Base-by-base conservation (phyloP, 768 basidiomycete species). In the Sutorius australiensis region DNA sequence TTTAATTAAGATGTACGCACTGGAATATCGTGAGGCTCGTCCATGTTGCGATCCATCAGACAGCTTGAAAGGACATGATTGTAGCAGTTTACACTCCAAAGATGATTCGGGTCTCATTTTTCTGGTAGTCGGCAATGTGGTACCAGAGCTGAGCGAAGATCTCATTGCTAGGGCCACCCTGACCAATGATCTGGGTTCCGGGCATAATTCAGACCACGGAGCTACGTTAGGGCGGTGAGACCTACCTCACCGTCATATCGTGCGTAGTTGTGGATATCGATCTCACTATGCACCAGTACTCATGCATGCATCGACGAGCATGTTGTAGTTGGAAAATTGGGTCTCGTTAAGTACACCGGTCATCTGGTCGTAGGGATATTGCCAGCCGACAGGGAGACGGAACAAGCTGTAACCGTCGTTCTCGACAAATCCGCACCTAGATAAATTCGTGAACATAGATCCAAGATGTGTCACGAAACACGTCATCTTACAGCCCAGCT, bases 211-310 rank as follows among this genome's bases (percentile, higher is more conserved):
- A 56, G n/a, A 50, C 34, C 12, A 13, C 40, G 39, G 4, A n/a
- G n/a, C 21, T 1, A n/a, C n/a, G 27, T 10, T 6, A 46, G 8
- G 12, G 16, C 1, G 3, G 17, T 14, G 24, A 37, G 39, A 60
- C 67, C 19, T 39, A 75, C 77, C 60, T 63, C 64, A 1, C 76
- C 73, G 46, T 83, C 72, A 70, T 74, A 84, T 30, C 83, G 70
- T 21, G 80, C 83, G 50, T 83, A 83, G 65, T 83, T 84, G 66
- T 82, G 81, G 37, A 79, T 73, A 64, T 84, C 83, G 46, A 85
- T 74, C 58, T 78, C 77, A 53, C 78, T 67, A 70, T 13, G 80
- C 77, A 0, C 81, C 81, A 3, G 77, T 75, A 7, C 54, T 62
- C 57, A 84, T 63, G 59, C 78, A 77, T 19, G 52, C 65, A 1